Conservation (phyloP, 2,329 filamentous ascomycete species). For the Trichoderma aggressivum region DNA sequence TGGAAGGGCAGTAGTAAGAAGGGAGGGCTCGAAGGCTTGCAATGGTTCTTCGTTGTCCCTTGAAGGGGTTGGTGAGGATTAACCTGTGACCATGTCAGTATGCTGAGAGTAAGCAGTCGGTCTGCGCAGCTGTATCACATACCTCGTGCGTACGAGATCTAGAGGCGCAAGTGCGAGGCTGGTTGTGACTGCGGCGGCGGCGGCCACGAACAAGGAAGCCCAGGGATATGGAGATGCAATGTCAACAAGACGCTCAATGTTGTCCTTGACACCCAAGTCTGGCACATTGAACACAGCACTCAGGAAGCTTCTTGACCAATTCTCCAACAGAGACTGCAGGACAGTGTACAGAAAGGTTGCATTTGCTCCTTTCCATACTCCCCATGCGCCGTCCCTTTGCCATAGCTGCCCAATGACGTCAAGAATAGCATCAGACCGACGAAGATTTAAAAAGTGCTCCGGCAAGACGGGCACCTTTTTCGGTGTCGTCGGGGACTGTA, state of each 20-base stretch:
- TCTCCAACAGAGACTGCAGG: constrained; percentile 80
- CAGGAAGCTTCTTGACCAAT: constrained; percentile 87
- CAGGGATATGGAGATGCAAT: constrained; percentile 77
- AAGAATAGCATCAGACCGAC: constrained; percentile 74
- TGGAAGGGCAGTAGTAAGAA: constrained; percentile 67
- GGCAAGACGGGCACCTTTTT: constrained; percentile 33
- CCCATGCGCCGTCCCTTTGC: constrained; percentile 84
- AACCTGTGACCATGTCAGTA: constrained; percentile 49
- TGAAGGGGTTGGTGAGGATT: constrained; percentile 76
- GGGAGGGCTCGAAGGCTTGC: constrained; percentile 75
- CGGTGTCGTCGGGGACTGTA: constrained; percentile 29
- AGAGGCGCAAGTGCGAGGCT: constrained; percentile 81
- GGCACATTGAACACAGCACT: constrained; percentile 87
- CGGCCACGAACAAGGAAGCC: constrained; percentile 72
- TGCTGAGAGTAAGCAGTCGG: constrained; percentile 26
- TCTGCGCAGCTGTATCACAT: constrained; percentile 7
- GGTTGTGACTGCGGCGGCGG: constrained; percentile 63
- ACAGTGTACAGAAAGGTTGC: constrained; percentile 89
- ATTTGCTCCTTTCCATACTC: constrained; percentile 93
- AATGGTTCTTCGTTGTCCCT: constrained; percentile 72
- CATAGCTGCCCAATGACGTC: constrained; percentile 86
- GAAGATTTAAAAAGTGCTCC: constrained; percentile 65
- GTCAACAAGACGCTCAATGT: constrained; percentile 71
- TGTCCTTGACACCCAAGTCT: constrained; percentile 72
- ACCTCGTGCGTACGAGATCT: constrained; percentile 80